These are phyloP conservation scores for Xylaria sp. DNA, from an alignment of 2,329 filamentous ascomycete genomes.

Conservation along the genomic window DNA sequence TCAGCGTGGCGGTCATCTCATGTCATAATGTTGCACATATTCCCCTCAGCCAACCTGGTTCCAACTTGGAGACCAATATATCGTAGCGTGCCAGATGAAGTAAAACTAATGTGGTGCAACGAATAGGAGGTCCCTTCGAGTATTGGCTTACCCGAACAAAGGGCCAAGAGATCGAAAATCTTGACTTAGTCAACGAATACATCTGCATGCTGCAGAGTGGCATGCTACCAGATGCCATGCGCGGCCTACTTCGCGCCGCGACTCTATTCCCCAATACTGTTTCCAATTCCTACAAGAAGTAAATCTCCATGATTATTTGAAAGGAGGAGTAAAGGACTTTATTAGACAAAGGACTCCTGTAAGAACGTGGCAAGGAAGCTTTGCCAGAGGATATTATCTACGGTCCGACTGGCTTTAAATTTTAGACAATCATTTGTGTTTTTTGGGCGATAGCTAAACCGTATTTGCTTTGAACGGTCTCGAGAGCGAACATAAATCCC, in stretches of 20 bases:
- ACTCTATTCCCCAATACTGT: conserved; percentile 42
- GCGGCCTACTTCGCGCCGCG: conserved; percentile 45
- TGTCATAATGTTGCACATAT: neutral
- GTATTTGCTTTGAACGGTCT: no score
- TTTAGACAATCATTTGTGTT: no score
- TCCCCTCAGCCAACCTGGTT: no score
- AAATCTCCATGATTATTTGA: conserved; percentile 39
- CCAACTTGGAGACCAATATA: neutral
- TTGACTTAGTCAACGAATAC: conserved; percentile 44
- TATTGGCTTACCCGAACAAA: conserved; percentile 54
- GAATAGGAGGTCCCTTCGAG: conserved; percentile 50
- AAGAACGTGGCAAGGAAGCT: neutral
- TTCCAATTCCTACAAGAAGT: conserved; percentile 40
- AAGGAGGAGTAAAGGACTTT: no score
- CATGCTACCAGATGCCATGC: conserved; percentile 45
- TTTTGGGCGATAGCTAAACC: no score
- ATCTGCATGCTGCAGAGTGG: conserved; percentile 46
- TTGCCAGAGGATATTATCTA: neutral
- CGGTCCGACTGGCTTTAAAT: neutral
- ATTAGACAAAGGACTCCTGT: neutral
- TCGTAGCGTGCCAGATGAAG: neutral
- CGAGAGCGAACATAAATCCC: no score
- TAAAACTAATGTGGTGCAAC: conserved; percentile 14
- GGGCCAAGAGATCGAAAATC: conserved; percentile 44
- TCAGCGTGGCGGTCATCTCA: neutral